These are phyloP conservation scores for Asterophora parasitica DNA, from an alignment of 768 basidiomycete species.

Conservation along the genomic window DNA sequence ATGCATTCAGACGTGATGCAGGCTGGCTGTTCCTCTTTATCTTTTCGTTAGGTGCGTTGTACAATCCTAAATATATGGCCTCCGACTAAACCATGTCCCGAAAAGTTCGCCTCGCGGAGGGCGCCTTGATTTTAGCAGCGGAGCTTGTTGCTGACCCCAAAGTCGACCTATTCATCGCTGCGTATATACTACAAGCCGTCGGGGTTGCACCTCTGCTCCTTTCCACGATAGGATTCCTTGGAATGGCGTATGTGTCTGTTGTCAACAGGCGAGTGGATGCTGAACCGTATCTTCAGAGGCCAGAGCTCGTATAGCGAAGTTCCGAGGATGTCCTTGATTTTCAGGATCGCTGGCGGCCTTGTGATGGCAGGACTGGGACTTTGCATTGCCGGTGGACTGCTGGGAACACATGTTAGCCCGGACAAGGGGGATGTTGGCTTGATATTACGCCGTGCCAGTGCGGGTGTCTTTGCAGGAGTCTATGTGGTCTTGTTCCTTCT, in stretches of 20 bases:
- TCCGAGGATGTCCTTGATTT: conserved; percentile 32
- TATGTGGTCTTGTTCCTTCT: conserved; percentile 37
- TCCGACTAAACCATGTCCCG: conserved; percentile 1
- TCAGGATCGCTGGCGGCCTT: conserved; percentile 33
- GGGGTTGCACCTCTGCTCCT: conserved; percentile 38
- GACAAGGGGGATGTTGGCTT: conserved; percentile 29
- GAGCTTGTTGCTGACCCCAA: conserved; percentile 37
- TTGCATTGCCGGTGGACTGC: conserved; percentile 41
- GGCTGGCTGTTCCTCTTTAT: conserved; percentile 68
- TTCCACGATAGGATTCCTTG: conserved; percentile 44
- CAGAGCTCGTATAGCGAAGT: conserved; percentile 50
- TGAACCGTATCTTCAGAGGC: conserved; percentile 32
- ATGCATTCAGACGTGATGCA: conserved; percentile 53
- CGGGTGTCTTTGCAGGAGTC: conserved; percentile 36
- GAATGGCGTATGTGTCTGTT: conserved; percentile 36
- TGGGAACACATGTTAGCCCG: conserved; percentile 34
- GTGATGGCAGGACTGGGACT: conserved; percentile 37
- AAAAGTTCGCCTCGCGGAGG: conserved; percentile 54
- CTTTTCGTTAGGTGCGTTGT: conserved; percentile 49
- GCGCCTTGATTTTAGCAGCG: conserved; percentile 51
- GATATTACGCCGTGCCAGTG: conserved; percentile 38
- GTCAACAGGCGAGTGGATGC: conserved; percentile 10
- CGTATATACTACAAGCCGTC: conserved; percentile 45
- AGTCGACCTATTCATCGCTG: conserved; percentile 44
- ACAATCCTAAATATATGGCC: neutral